Conservation (phyloP, 2,329 filamentous ascomycete genomes). For the Stachybotrys echinatus region DNA sequence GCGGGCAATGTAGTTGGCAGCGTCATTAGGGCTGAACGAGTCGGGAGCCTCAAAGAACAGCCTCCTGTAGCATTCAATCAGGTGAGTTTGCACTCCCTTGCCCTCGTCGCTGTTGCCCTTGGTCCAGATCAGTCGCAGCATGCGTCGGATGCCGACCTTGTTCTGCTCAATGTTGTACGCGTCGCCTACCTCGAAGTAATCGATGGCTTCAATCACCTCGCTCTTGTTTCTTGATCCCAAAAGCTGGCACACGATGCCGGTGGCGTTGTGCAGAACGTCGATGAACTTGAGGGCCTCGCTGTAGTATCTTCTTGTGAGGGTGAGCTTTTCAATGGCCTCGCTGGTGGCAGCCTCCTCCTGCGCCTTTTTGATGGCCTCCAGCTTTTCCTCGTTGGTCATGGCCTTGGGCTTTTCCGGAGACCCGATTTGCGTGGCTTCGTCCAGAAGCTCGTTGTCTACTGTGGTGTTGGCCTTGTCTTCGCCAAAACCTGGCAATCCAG, state of each 20-base stretch:
- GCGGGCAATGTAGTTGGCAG: constrained; percentile 89
- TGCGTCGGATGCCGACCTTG: constrained; percentile 85
- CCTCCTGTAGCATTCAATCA: constrained; percentile 94
- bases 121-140: constrained; percentile 97
- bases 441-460: constrained; percentile 72
- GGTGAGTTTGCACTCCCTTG: constrained; percentile 92
- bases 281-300: constrained; percentile 92
- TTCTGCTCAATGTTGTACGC: constrained; percentile 95
- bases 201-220: constrained; percentile 97
- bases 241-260: constrained; percentile 75
- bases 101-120: constrained; percentile 99
- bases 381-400: constrained; percentile 76
- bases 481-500: constrained; percentile 56
- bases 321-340: constrained; percentile 81
- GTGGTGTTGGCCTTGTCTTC: constrained; percentile 62
- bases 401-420: constrained; percentile 59
- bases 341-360: constrained; percentile 84
- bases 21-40: constrained; percentile 79
- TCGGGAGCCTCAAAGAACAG: constrained; percentile 95
- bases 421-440: constrained; percentile 81
- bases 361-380: constrained; percentile 69
- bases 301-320: constrained; percentile 85
- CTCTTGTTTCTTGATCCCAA: constrained; percentile 95
- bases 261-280: constrained; percentile 80
- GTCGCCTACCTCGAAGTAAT: constrained; percentile 93